phyloP scores from a whole-genome alignment of 768 basidiomycete genomes.

The Lactarius tabidus region DNA sequence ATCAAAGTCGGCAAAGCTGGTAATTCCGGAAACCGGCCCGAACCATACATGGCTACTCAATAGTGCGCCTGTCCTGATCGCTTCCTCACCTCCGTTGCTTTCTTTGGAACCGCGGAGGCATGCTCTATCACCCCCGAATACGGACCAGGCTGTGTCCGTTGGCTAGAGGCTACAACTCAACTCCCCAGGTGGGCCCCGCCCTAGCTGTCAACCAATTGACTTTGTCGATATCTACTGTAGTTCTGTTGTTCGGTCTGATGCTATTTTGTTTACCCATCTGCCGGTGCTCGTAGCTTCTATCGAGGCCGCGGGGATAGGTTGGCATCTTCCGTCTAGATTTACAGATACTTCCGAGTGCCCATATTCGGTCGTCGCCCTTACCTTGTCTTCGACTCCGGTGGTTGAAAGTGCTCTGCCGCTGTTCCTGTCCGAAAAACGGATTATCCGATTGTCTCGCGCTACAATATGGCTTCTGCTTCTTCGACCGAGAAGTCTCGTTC shows the following conservation, averaged over 20 bases:
- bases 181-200: background rate
- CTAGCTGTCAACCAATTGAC: background rate
- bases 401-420: background rate
- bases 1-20: background rate
- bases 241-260: background rate
- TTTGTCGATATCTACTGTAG: background rate
- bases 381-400: conserved; percentile 1
- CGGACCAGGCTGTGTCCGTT: conserved; percentile 4
- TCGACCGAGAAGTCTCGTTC: background rate
- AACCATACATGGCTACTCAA: background rate
- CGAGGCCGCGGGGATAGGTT: conserved; percentile 11
- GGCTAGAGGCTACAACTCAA: conserved; percentile 8
- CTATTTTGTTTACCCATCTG: background rate
- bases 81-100: conserved; percentile 10
- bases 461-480: conserved; percentile 4
- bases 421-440: background rate
- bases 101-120: background rate
- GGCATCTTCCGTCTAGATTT: background rate
- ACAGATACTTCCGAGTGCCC: background rate
- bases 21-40: conserved; percentile 8
- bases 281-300: background rate
- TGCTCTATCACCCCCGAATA: background rate
- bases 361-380: background rate
- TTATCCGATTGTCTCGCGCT: background rate
- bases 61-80: background rate